phyloP scores from a whole-genome alignment of 2,329 filamentous ascomycete species.

The Fusarium nematophilum region DNA sequence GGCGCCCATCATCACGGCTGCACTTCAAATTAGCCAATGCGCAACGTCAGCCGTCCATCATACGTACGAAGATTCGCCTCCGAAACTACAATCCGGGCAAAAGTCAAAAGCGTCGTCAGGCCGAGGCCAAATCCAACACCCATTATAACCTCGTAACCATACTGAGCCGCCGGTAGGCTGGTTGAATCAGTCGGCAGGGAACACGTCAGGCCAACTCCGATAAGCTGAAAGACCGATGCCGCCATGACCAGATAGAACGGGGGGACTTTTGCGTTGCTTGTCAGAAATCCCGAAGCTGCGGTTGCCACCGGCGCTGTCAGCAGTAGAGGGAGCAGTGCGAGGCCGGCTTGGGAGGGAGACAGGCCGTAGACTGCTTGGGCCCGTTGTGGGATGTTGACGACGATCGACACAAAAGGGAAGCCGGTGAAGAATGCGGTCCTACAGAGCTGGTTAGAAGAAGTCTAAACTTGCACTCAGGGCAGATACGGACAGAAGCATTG shows the following conservation, averaged over 20 bases:
- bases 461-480: too few relatives aligned
- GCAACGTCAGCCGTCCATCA: rapidly evolving
- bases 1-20: conserved; percentile 33
- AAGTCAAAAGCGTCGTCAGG: conserved; percentile 22
- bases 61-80: conserved; percentile 15
- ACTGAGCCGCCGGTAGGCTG: conserved; percentile 3
- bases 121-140: conserved; percentile 29
- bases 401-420: conserved; percentile 26
- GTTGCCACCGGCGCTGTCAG: conserved; percentile 25
- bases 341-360: conserved; percentile 17
- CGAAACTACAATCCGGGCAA: conserved; percentile 15
- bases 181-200: conserved; percentile 5
- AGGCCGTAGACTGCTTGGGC: conserved; percentile 19
- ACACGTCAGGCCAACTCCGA: conserved; percentile 28
- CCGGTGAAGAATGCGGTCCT: conserved; percentile 17
- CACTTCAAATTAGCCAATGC: not conserved
- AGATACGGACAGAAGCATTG: too few relatives aligned
- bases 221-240: conserved; percentile 15
- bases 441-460: not conserved
- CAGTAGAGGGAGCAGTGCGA: conserved; percentile 20
- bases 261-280: conserved; percentile 18
- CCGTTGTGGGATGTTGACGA: conserved; percentile 31
- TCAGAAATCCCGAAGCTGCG: conserved; percentile 17
- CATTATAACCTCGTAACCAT: conserved; percentile 29
- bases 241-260: conserved; percentile 23